Percentiles rank a stretch among this genome's conserved stretches.
Evolutionary conservation across 306 rosid genomes (phyloP).

Genomic region (Boehmeria nivea): DNA sequence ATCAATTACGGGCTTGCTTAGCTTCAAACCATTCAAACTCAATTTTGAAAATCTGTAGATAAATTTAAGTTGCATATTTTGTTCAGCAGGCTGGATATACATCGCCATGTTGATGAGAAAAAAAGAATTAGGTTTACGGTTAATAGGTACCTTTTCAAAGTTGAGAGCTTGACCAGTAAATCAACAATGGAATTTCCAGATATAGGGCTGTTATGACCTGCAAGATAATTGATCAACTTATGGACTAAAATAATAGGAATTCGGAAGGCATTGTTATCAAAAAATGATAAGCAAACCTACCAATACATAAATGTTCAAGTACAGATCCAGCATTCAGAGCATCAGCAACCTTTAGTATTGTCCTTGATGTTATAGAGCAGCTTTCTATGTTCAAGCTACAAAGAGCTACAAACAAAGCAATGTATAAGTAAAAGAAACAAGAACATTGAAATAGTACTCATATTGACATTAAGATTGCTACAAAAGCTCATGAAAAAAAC

Average conservation of each 20-base stretch:
- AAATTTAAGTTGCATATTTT: constrained; percentile 6
- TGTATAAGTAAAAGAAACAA: constrained; percentile 6
- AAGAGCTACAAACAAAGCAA: constrained; percentile 47
- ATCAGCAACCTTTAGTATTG: constrained; percentile 69
- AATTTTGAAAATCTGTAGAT: constrained; percentile 65
- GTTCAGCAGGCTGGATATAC: constrained; percentile 14
- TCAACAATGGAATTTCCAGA: constrained; percentile 54
- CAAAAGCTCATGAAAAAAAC: too few relatives aligned
- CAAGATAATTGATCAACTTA: constrained; percentile 20
- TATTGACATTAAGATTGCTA: too few relatives aligned
- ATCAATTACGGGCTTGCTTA: constrained; percentile 68
- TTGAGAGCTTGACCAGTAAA: constrained; percentile 67
- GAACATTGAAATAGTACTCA: background rate
- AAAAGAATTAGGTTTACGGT: background rate
- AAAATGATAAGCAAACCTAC: constrained; percentile 32
- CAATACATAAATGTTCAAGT: constrained; percentile 70
- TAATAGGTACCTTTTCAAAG: constrained; percentile 57
- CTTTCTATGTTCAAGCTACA: constrained; percentile 74
- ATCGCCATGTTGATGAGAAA: constrained; percentile 6
- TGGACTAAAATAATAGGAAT: constrained; percentile 11
- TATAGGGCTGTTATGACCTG: constrained; percentile 76
- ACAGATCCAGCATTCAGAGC: constrained; percentile 54
- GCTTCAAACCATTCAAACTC: constrained; percentile 73
- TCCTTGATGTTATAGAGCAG: constrained; percentile 76
- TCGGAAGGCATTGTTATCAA: background rate